Base-by-base conservation (phyloP, 2,329 filamentous ascomycete species). In the Fusarium secorum region DNA sequence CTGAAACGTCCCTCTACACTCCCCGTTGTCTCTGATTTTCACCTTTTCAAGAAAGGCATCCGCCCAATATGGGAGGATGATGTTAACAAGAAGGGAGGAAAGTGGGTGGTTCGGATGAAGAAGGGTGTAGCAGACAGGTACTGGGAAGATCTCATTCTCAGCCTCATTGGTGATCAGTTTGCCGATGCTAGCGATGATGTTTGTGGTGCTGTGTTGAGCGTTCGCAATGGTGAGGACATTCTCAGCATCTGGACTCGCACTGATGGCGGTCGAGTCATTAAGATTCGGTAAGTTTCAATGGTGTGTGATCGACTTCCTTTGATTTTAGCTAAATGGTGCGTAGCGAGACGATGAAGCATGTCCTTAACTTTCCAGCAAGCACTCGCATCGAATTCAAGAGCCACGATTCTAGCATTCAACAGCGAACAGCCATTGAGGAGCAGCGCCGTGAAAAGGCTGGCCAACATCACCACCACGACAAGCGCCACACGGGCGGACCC, bases 21-120 rank as follows among this genome's bases (percentile, higher is more conserved):
- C 63, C 95, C 95, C 11, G 91, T 95, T 8, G 95, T 98, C 33
- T 98, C 95, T 28, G 96, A 99, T 82, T 99, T 98, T 79, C 96
- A 99, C 80, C 91, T 99, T 66, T 99, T 99, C 86, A 97, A 96
- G 82, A 94, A 96, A 78, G 95, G 95, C 59, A 95, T 99, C 68
- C 90, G 96, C 66, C 96, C 96, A 26, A 96, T 99, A 75, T 99
- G 96, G 96, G 96, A 99, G 81, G 96, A 99, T 75, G 94, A 97
- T 49, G 94, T 97, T 79, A 99, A 99, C 83, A 96, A 94, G 81
- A 92, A 91, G 74, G 96, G 96, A 59, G 96, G 96, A 55, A 99
- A 99, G 84, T 99, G 95, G 95, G 95, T 98, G 72, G 91, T 99
- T 79, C 89, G 95, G 73, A 85, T 99, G 79, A 98, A 97, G 88